Percentiles rank a stretch among this genome's conserved stretches.
Evolutionary conservation across 2,329 filamentous ascomycete genomes (phyloP).

Genomic region (Exserohilum rostratum): DNA sequence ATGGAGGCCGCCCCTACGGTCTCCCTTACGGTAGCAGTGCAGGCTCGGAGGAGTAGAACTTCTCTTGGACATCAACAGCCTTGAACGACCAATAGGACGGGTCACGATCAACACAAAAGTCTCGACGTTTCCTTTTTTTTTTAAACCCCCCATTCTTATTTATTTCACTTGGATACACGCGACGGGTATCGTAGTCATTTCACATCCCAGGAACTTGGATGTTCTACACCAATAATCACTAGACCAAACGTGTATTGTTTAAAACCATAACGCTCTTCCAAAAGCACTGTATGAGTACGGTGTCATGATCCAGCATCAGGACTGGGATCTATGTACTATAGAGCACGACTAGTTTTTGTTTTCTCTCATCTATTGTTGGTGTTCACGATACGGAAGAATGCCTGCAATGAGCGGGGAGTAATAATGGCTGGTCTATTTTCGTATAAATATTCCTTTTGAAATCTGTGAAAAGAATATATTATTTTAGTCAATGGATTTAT

Average conservation of each 20-base stretch:
- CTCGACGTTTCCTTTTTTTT: background rate
- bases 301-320: background rate
- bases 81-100: background rate
- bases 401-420: background rate
- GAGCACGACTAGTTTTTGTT: constrained; percentile 12
- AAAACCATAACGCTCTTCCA: too few relatives aligned
- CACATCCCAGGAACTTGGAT: too few relatives aligned
- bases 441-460: background rate
- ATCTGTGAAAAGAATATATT: background rate
- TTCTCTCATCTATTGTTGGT: constrained; percentile 4
- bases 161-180: constrained; percentile 6
- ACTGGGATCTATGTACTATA: background rate
- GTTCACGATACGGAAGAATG: constrained; percentile 4
- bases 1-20: too few relatives aligned
- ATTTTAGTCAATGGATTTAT: too few relatives aligned
- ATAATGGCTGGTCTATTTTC: constrained; percentile 16
- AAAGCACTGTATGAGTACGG: too few relatives aligned
- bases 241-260: too few relatives aligned
- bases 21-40: too few relatives aligned
- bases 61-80: background rate
- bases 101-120: background rate
- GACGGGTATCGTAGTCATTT: background rate
- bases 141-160: background rate
- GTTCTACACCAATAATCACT: background rate
- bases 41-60: constrained; percentile 8